phyloP scores from a whole-genome alignment of 2,329 filamentous ascomycete genomes.

The Zarea fungicola region DNA sequence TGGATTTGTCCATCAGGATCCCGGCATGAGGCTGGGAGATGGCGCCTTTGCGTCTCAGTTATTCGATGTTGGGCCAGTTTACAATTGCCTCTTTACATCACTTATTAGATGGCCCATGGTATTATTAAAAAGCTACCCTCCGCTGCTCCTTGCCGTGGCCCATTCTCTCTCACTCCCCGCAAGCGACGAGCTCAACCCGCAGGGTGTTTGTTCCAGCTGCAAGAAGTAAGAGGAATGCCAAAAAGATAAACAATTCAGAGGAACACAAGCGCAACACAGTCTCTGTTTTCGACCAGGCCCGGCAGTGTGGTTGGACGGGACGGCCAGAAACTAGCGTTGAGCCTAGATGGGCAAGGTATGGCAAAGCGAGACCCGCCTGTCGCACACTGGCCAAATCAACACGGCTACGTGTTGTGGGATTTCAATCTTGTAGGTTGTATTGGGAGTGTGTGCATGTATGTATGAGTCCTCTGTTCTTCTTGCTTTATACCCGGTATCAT shows the following conservation, averaged over 20 bases:
- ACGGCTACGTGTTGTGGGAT: no score
- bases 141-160: no score
- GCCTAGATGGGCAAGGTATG: neutral
- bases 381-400: neutral
- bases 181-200: neutral
- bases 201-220: neutral
- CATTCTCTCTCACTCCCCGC: neutral
- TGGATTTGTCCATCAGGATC: neutral
- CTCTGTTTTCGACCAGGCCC: neutral
- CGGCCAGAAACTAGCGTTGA: conserved; percentile 1
- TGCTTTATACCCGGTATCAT: no score
- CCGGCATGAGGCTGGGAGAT: neutral
- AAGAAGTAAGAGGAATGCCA: no score
- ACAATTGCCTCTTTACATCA: no score
- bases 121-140: no score
- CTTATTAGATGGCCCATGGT: no score
- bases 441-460: no score
- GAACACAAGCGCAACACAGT: neutral
- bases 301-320: conserved; percentile 3
- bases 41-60: no score
- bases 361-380: neutral
- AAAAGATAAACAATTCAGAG: neutral
- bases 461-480: no score
- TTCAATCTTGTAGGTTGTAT: no score
- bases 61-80: no score